Percentiles rank a stretch among this genome's conserved stretches.
Evolutionary conservation across 257 asterid genomes (phyloP).

Genomic region (Gentiana straminea): DNA sequence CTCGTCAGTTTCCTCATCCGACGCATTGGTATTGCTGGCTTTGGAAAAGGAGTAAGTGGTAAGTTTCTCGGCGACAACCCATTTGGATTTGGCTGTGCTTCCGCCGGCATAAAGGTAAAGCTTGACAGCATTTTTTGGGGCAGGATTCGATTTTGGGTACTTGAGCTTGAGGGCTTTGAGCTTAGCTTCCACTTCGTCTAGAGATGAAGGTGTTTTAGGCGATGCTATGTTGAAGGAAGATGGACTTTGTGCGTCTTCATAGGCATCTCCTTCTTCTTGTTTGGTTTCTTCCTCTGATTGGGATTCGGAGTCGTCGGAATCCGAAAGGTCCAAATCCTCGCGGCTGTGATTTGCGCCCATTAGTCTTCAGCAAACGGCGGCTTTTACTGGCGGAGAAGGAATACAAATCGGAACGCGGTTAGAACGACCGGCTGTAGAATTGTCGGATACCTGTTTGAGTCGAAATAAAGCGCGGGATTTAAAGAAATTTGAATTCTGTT

Average conservation of each 20-base stretch:
- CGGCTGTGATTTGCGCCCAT: constrained; percentile 92
- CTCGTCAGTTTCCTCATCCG: constrained; percentile 37
- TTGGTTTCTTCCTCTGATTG: constrained; percentile 24
- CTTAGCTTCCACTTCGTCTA: constrained; percentile 69
- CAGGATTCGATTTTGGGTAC: constrained; percentile 27
- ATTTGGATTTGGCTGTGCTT: constrained; percentile 44
- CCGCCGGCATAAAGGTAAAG: constrained; percentile 53
- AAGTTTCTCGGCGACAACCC: constrained; percentile 60
- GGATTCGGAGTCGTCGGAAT: constrained; percentile 58
- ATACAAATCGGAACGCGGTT: background rate
- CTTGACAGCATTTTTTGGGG: constrained; percentile 51
- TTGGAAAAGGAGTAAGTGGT: constrained; percentile 45
- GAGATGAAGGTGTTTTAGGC: constrained; percentile 51
- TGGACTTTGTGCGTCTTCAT: constrained; percentile 51
- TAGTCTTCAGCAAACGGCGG: constrained; percentile 9
- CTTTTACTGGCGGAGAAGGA: background rate
- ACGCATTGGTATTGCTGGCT: constrained; percentile 14
- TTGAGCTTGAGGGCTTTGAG: constrained; percentile 80
- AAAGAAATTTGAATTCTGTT: background rate
- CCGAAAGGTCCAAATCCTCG: constrained; percentile 61
- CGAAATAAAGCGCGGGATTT: constrained; percentile 40
- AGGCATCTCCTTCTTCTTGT: constrained; percentile 27
- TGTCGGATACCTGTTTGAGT: background rate
- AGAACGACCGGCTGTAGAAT: background rate
- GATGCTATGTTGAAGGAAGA: constrained; percentile 31